Evolutionary conservation across 2,329 filamentous ascomycete species (phyloP).

Genomic region (Trichothecium roseum): DNA sequence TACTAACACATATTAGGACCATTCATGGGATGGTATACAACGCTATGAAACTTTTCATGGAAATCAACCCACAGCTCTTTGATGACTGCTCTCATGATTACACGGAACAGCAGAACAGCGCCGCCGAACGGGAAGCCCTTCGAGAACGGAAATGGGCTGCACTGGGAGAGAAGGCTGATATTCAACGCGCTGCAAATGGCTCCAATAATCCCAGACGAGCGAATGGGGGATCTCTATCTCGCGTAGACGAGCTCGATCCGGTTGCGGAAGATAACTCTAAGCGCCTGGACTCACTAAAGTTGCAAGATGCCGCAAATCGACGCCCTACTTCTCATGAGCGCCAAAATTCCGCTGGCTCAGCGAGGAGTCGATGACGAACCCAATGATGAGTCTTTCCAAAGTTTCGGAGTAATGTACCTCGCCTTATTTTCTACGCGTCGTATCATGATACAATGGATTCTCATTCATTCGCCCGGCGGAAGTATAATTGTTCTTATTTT

Average conservation of each 20-base stretch:
- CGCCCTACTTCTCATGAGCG: constrained; percentile 46
- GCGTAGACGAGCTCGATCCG: constrained; percentile 67
- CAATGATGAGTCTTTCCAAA: background rate
- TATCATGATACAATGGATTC: no score
- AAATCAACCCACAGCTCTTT: constrained; percentile 96
- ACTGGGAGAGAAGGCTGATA: constrained; percentile 69
- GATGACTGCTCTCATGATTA: constrained; percentile 98
- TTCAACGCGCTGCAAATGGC: constrained; percentile 40
- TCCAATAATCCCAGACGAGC: constrained; percentile 20
- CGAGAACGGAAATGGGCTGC: constrained; percentile 85
- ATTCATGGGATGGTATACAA: constrained; percentile 99
- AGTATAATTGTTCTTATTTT: no score
- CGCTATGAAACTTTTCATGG: constrained; percentile 99
- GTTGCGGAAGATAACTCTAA: constrained; percentile 76
- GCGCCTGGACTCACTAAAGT: constrained; percentile 77
- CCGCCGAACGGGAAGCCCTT: constrained; percentile 70
- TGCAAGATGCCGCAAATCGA: constrained; percentile 67
- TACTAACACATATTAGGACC: constrained; percentile 48
- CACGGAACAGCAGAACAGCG: constrained; percentile 89
- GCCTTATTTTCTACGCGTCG: background rate
- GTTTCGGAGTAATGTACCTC: background rate
- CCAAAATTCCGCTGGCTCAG: constrained; percentile 47
- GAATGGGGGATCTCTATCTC: constrained; percentile 33
- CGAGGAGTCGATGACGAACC: constrained; percentile 33
- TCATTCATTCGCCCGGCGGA: no score